Evolutionary conservation across 129 eudicot genomes (phyloP), one percentile per base, ranked within the genome.

Genomic region (Arctium minus): DNA sequence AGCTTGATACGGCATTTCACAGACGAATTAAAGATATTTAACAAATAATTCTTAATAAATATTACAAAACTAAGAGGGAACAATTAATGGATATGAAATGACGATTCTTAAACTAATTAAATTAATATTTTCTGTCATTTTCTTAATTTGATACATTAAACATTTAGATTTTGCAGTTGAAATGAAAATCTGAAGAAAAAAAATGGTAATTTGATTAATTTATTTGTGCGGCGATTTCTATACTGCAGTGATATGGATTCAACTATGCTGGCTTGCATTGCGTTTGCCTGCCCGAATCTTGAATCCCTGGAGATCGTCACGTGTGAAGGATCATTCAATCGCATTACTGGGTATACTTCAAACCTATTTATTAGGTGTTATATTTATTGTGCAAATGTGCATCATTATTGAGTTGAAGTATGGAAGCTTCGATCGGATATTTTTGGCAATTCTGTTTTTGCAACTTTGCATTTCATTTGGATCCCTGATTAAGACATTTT

Each of bases 221-320:
- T 17, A 33, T 37, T 35, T 38, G 74, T 76, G 53, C 33, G 81
- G 31, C 31, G 29, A 5, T 85, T 70, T 88, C 37, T 64, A 12
- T 67, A 81, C 85, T 88, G 90, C 96, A 96, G 99, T 83, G 96
- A 96, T 65, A 84, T 93, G 89, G 97, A 96, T 87, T 89, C 98
- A 15, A 96, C 98, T 18, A 86, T 92, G 89, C 76, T 96, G 84
- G 99, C 99, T 53, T 96, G 99, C 88, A 93, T 96, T 83, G 99
- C 99, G 0, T 96, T 96, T 81, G 89, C 98, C 1, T 92, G 99
- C 75, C 96, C 98, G 6, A 87, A 88, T 80, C 81, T 96, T 72
- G 92, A 96, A 78, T 87, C 91, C 35, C 36, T 96, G 86, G 97
- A 93, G 91, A 92, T 96, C 70, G 35, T 42, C 69, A 88, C 86